A percentile compares a stretch with the other conserved stretches of the same genome.
These are phyloP conservation scores for Mesembryanthemum crystallinum DNA, from an alignment of 148 eudicot species.

Conservation along the genomic window DNA sequence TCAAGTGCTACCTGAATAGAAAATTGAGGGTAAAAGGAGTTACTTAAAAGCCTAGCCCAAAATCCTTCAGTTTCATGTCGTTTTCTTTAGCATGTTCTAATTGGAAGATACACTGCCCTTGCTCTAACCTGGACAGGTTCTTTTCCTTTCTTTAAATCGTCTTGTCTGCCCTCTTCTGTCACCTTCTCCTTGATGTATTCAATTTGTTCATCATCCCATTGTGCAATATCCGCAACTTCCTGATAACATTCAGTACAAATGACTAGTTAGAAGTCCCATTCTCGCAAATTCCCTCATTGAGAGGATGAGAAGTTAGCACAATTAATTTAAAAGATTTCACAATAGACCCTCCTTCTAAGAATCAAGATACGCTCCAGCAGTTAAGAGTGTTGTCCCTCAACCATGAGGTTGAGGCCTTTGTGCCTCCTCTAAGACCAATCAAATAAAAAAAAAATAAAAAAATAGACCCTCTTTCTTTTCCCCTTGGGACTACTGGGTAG, in stretches of 20 bases:
- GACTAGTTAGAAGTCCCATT: neutral
- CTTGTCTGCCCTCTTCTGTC: conserved; percentile 78
- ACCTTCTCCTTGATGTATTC: conserved; percentile 89
- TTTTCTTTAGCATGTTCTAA: neutral
- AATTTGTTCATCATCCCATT: conserved; percentile 98
- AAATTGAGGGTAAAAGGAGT: neutral
- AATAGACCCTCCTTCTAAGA: neutral
- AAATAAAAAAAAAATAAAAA: too few species aligned
- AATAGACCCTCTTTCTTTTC: neutral
- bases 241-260: conserved; percentile 20
- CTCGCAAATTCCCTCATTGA: neutral
- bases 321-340: neutral
- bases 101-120: neutral
- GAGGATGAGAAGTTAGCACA: neutral
- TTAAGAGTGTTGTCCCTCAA: too few species aligned
- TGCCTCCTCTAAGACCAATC: too few species aligned
- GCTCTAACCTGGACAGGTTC: conserved; percentile 72
- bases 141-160: conserved; percentile 91
- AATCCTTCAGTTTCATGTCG: neutral
- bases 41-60: neutral
- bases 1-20: conserved; percentile 69
- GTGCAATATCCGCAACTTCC: conserved; percentile 93
- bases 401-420: too few species aligned
- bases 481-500: neutral
- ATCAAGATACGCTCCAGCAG: too few species aligned